These are phyloP conservation scores for Kurtzmaniella natalensis DNA, from an alignment of 1,139 yeast species.

Conservation along the genomic window DNA sequence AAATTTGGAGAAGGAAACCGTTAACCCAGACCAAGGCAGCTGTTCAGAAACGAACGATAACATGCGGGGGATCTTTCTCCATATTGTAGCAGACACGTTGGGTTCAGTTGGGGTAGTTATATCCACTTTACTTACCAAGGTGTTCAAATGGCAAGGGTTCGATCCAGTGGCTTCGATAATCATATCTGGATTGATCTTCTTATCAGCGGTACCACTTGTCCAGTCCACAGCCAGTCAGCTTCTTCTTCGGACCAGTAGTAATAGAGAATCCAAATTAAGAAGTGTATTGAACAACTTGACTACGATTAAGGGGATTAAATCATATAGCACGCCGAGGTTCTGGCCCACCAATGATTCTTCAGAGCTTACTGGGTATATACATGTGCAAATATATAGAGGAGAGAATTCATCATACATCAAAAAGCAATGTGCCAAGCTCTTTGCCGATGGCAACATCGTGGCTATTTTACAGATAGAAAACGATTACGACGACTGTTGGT, in stretches of 20 bases:
- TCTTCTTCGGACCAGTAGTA: constrained; percentile 54
- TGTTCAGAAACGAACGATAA: constrained; percentile 60
- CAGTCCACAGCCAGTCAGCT: constrained; percentile 76
- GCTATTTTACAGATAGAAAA: constrained; percentile 60
- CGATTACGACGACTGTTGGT: constrained; percentile 59
- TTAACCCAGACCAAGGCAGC: background rate
- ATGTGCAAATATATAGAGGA: constrained; percentile 64
- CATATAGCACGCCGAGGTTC: constrained; percentile 84
- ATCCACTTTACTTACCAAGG: constrained; percentile 66
- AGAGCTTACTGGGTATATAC: constrained; percentile 54
- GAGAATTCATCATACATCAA: constrained; percentile 62
- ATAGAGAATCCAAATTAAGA: constrained; percentile 56
- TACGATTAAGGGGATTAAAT: constrained; percentile 71
- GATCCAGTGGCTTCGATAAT: constrained; percentile 91
- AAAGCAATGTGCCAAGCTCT: constrained; percentile 53
- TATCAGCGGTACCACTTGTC: constrained; percentile 80
- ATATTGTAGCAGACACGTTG: constrained; percentile 88
- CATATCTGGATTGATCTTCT: constrained; percentile 74
- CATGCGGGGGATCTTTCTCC: constrained; percentile 91
- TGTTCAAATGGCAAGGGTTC: constrained; percentile 59
- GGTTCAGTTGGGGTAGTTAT: constrained; percentile 96
- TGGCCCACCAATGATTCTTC: constrained; percentile 65
- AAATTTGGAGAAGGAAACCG: too few relatives aligned
- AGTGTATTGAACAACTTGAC: constrained; percentile 63
- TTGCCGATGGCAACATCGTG: constrained; percentile 29